Evolutionary conservation across 176 grass and related monocot genomes (phyloP), one percentile per base, ranked within the genome.

Genomic region (Hsuehochloa calcarea): DNA sequence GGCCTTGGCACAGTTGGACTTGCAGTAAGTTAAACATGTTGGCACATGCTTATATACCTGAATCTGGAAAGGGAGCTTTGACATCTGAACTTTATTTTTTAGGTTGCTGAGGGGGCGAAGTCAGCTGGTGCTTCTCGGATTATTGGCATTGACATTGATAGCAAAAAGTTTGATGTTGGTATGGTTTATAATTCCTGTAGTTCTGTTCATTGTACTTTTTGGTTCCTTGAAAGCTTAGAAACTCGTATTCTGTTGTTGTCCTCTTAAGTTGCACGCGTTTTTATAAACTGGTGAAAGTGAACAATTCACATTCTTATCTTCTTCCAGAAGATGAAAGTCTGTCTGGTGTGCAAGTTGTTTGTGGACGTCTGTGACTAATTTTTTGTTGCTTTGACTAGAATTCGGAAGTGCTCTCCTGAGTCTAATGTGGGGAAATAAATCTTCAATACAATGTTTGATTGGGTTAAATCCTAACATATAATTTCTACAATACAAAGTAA

Each of bases 81-180:
- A 34, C 79, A 16, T 73, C 3, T 76, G 15, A 77, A n/a, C 16
- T 80, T 83, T 39, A 61, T 20, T 59, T 86, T 54, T 69, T 92
- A 99, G 96, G 93, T 96, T 60, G 93, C 90, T 59, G 96, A 96
- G 86, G 96, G 96, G 15, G 96, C 93, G 25, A 99, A 99, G 89
- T 54, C 93, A 50, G 96, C 93, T 39, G 90, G 96, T 10, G 93
- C 93, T 88, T 94, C 91, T 79, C 91, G 96, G 49, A 89, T 96
- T 84, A 99, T 99, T 90, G 96, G 93, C 69, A 80, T 99, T 68
- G 96, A 99, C 73, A 91, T 99, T 76, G 96, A 99, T 73, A 89
- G 29, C 85, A 99, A 94, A 74, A 99, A 96, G 83, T 99, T 92
- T 82, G 93, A 99, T 55, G 79, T 88, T 72, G 96, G 96, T 95